These are phyloP conservation scores for Ganoderma multipileum DNA, from an alignment of 1,284 basidiomycete species.

Conservation along the genomic window DNA sequence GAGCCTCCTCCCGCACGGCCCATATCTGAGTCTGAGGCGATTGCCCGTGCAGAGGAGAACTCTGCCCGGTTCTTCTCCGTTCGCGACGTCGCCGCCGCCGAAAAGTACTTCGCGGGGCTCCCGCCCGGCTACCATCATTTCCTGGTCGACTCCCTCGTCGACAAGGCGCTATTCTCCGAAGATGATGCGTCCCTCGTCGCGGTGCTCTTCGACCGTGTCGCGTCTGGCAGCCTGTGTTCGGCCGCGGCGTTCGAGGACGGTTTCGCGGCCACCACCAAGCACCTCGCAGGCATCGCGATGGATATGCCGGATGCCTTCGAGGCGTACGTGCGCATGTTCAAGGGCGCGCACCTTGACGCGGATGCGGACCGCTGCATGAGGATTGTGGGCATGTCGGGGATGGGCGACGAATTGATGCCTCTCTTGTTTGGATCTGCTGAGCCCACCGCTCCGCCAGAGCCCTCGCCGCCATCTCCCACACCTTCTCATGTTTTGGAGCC, in stretches of 20 bases:
- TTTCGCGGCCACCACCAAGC: constrained; percentile 70
- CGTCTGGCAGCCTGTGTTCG: constrained; percentile 61
- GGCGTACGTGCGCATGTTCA: constrained; percentile 78
- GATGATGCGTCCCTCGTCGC: constrained; percentile 82
- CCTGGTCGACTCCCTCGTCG: constrained; percentile 79
- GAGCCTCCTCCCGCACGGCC: constrained; percentile 40
- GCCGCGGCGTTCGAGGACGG: constrained; percentile 68
- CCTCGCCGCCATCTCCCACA: neutral
- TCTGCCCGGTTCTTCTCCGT: constrained; percentile 79
- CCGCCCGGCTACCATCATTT: constrained; percentile 66
- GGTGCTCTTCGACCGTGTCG: constrained; percentile 65
- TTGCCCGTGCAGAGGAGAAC: constrained; percentile 83
- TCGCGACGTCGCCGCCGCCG: constrained; percentile 85
- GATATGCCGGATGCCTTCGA: constrained; percentile 89
- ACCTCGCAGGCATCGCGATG: constrained; percentile 86
- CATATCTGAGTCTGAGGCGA: constrained; percentile 77
- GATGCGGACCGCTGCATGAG: constrained; percentile 63
- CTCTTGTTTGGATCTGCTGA: constrained; percentile 44
- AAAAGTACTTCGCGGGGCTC: constrained; percentile 81
- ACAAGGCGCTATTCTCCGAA: constrained; percentile 81
- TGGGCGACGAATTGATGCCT: constrained; percentile 61
- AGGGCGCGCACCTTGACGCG: constrained; percentile 68
- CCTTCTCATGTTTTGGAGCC: neutral
- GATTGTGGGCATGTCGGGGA: constrained; percentile 64
- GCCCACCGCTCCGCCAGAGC: neutral